Conservation (phyloP, 768 basidiomycete genomes). For the Suillus tomentosus region DNA sequence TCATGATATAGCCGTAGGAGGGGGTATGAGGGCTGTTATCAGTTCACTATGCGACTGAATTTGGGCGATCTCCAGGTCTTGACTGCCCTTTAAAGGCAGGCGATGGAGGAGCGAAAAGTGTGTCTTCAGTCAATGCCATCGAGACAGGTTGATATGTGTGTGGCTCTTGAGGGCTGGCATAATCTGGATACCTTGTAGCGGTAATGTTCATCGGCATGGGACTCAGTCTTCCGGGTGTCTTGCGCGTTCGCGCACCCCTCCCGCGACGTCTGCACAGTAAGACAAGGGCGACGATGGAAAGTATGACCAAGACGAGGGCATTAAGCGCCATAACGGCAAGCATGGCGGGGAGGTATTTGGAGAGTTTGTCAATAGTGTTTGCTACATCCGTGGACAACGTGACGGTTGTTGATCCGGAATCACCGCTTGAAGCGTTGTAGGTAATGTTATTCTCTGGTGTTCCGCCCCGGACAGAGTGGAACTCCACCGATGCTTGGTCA, state of each 20-base stretch:
- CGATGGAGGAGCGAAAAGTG: constrained; percentile 54
- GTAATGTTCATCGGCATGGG: constrained; percentile 58
- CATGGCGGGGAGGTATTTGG: constrained; percentile 69
- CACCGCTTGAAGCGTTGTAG: constrained; percentile 51
- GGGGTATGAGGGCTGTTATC: constrained; percentile 6
- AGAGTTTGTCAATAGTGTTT: constrained; percentile 61
- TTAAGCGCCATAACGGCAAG: constrained; percentile 79
- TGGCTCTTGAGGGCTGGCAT: constrained; percentile 32
- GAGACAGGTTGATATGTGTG: constrained; percentile 78
- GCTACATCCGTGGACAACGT: constrained; percentile 60
- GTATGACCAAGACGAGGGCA: constrained; percentile 63
- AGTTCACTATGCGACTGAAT: constrained; percentile 39
- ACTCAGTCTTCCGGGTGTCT: constrained; percentile 47
- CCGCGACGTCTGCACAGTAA: constrained; percentile 53
- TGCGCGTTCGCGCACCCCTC: constrained; percentile 37
- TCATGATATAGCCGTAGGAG: constrained; percentile 1
- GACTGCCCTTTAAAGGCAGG: constrained; percentile 52
- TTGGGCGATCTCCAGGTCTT: constrained; percentile 41
- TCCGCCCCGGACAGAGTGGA: constrained; percentile 68
- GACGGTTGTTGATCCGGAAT: constrained; percentile 47
- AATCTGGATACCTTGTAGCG: constrained; percentile 35
- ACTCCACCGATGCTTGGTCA: constrained; percentile 68
- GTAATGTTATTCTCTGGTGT: constrained; percentile 66
- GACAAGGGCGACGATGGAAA: constrained; percentile 54
- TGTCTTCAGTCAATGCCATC: constrained; percentile 46